Base-by-base conservation (phyloP, 2,329 filamentous ascomycete species). In the Fusarium duplospermum region DNA sequence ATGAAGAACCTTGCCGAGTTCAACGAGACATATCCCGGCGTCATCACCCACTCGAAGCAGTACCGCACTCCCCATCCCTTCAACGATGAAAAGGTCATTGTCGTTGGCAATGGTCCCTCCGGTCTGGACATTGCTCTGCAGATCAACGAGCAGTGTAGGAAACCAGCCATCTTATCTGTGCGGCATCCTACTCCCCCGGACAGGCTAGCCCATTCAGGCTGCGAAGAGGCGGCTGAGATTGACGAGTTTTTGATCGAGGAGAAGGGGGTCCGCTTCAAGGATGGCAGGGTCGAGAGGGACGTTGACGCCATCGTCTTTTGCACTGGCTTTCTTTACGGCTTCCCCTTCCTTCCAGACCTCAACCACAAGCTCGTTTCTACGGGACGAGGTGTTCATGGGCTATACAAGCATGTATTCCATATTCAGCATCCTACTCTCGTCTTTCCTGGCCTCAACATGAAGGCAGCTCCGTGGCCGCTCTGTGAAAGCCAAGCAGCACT, bases 241-340 rank as follows among this genome's bases (percentile, higher is more conserved):
- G 86, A 87, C 9, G 90, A 83, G 79, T 93, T 86, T 73, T 82
- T 87, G 14, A 79, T 85, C 0, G 82, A 87, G 4, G 83, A 88
- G 61, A 87, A 90, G 71, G 91, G 88, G 4, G 87, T 96, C 2
- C 85, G 88, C 35, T 94, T 97, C 72, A 86, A 87, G 45, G 87
- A 94, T 77, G 93, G 92, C 3, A 86, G 86, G 0, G 79, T 92
- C 11, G 93, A 94, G 78, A 83, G 84, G 4, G 85, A 91, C 36
- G 83, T 98, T 65, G 95, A 98, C 78, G 89, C 90, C 2, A 84
- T 98, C 7, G 81, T 98, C 31, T 98, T 96, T 82, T 95, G 94
- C 81, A 98, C 96, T 0, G 96, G 96, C 0, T 98, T 97, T 78
- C 89, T 97, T 66, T 98, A 94, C 83, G 91, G 92, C 6, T 93